Conservation (phyloP, 2,329 filamentous ascomycete genomes). For the Raffaelea arxii region DNA sequence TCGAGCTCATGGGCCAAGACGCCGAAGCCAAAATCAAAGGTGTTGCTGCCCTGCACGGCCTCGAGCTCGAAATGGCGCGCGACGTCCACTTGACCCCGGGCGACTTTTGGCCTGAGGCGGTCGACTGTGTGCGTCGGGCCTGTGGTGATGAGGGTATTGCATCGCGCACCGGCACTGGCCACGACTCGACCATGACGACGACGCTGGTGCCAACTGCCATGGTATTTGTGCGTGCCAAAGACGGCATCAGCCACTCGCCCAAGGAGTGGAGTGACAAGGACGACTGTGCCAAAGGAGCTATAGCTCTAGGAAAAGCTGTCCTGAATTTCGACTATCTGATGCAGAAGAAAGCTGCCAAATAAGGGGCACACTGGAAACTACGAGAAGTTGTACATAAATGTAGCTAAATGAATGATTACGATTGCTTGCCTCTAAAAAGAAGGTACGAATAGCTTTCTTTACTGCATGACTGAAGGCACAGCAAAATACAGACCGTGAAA, state of each 20-base stretch:
- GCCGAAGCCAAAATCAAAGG: conserved; percentile 1
- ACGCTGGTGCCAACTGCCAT: conserved; percentile 1
- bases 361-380: too few species aligned
- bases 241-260: conserved; percentile 2
- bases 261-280: conserved; percentile 4
- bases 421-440: too few species aligned
- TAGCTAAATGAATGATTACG: too few species aligned
- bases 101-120: conserved; percentile 2
- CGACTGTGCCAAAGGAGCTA: conserved; percentile 1
- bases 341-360: too few species aligned
- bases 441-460: too few species aligned
- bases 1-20: conserved; percentile 1
- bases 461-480: too few species aligned
- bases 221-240: conserved; percentile 4
- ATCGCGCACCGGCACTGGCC: conserved; percentile 1
- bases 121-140: conserved; percentile 2
- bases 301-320: neutral
- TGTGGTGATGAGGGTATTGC: conserved; percentile 3
- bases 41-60: conserved; percentile 1
- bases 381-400: too few species aligned
- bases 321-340: conserved; percentile 2
- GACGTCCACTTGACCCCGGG: conserved; percentile 1
- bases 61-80: neutral
- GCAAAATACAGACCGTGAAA: too few species aligned
- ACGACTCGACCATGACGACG: conserved; percentile 3